Conservation (phyloP, 2,329 filamentous ascomycete genomes). For the Beauveria australis region DNA sequence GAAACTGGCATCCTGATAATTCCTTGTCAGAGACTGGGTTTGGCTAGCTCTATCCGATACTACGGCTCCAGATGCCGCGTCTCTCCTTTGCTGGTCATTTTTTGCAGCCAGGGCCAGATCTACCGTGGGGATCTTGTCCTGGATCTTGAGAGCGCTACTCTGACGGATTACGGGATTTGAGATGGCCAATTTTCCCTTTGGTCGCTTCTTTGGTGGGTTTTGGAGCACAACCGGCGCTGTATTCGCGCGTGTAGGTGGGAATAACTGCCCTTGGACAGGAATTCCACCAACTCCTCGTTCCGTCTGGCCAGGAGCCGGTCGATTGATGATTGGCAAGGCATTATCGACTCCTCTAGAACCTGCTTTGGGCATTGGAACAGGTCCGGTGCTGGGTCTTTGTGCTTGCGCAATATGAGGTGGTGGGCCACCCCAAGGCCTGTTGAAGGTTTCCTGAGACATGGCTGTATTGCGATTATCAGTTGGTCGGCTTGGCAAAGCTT, state of each 20-base stretch:
- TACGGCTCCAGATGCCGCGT: neutral
- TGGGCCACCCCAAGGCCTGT: neutral
- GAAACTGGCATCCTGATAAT: conserved; percentile 8
- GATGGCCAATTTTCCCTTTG: conserved; percentile 36
- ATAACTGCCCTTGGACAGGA: conserved; percentile 32
- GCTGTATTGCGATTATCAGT: neutral
- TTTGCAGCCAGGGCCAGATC: conserved; percentile 40
- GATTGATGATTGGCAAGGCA: conserved; percentile 30
- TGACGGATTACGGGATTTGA: conserved; percentile 39
- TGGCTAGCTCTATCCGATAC: neutral
- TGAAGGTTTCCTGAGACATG: neutral
- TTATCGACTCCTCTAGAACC: neutral
- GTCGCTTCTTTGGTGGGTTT: conserved; percentile 18
- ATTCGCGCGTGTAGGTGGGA: conserved; percentile 31
- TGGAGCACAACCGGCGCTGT: conserved; percentile 16
- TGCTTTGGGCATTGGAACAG: neutral
- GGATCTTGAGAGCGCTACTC: conserved; percentile 28
- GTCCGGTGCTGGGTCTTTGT: neutral
- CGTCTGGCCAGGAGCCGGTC: conserved; percentile 28
- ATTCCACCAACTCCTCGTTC: conserved; percentile 29
- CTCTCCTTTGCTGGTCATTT: conserved; percentile 34
- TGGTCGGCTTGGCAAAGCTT: conserved; percentile 1
- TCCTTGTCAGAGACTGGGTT: neutral
- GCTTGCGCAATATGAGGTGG: neutral
- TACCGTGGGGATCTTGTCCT: conserved; percentile 39